A percentile compares a stretch with the other conserved stretches of the same genome.
Evolutionary conservation across 2,329 filamentous ascomycete species (phyloP).

Genomic region (Colletotrichum aenigma): DNA sequence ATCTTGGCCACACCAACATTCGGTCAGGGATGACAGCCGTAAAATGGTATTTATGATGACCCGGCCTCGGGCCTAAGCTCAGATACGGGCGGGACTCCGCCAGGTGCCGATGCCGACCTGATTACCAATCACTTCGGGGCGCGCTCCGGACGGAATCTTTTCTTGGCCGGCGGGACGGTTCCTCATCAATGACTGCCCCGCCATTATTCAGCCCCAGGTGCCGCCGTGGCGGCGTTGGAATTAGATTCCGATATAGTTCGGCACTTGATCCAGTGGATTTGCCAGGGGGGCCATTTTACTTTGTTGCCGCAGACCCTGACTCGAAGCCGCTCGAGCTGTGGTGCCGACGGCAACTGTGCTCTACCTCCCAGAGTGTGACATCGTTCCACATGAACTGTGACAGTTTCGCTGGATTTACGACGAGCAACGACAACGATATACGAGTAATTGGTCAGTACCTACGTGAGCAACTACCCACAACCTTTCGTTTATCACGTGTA

Average conservation of each 20-base stretch:
- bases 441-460: not conserved
- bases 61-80: not conserved
- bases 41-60: not conserved
- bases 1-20: not conserved
- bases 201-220: conserved; percentile 1
- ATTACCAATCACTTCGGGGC: conserved; percentile 17
- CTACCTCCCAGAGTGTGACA: not conserved
- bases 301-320: not conserved
- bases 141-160: conserved; percentile 16
- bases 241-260: not conserved
- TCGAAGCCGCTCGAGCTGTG: not conserved
- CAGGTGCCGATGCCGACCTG: not conserved
- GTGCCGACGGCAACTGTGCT: not conserved
- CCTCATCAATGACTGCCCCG: not conserved
- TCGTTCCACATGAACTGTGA: not conserved
- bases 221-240: not conserved
- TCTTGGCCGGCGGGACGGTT: not conserved
- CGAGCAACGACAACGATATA: not conserved
- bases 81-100: conserved; percentile 14
- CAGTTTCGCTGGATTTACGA: not conserved
- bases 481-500: not conserved
- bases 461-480: not conserved
- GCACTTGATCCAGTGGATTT: not conserved
- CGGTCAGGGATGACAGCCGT: not conserved
- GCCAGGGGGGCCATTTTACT: not conserved